Evolutionary conservation across 805 yeast genomes (phyloP), one percentile per base, ranked within the genome.

Genomic region (Spathaspora sp.): DNA sequence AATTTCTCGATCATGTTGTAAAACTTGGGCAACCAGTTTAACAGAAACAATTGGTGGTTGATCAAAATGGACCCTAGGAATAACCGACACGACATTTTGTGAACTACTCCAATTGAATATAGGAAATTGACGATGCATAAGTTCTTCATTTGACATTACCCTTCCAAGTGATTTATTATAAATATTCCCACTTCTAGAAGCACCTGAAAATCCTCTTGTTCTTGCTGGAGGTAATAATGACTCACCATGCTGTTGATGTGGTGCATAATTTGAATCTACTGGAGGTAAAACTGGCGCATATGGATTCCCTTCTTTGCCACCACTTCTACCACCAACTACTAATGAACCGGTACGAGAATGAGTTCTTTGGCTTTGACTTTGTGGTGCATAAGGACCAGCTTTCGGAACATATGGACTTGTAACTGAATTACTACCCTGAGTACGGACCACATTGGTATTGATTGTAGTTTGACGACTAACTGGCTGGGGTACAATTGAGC

Each of bases 61-160:
- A 35, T 10, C 52, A 53, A 65, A 70, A n/a, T 69, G 67, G 57
- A 66, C 62, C 35, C 70, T 65, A 6, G 75, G 75, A 16, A 68
- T 57, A 48, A 73, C 59, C 18, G 52, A 50, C 1, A 60, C 67
- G 3, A 64, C 64, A n/a, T 61, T 64, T 28, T 62, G 64, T 1
- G 73, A 64, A 28, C 57, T 53, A 48, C 71, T 65, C 87, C 94
- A 90, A 52, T 78, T 75, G 63, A 89, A 86, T 32, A 90, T 62
- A 0, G 97, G 96, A 67, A 86, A 87, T 62, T 88, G 96, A 50
- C 87, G 75, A 46, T 70, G 67, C 20, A 75, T 66, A 48, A 86
- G 65, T 20, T 82, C 79, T 48, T 78, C 79, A 54, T 83, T 78
- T 29, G 70, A 67, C 7, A 74, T 55, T 43, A 60, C 66, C 49